Conservation (phyloP, 352 stramenopile genomes). For the Pythium folliculosum region DNA sequence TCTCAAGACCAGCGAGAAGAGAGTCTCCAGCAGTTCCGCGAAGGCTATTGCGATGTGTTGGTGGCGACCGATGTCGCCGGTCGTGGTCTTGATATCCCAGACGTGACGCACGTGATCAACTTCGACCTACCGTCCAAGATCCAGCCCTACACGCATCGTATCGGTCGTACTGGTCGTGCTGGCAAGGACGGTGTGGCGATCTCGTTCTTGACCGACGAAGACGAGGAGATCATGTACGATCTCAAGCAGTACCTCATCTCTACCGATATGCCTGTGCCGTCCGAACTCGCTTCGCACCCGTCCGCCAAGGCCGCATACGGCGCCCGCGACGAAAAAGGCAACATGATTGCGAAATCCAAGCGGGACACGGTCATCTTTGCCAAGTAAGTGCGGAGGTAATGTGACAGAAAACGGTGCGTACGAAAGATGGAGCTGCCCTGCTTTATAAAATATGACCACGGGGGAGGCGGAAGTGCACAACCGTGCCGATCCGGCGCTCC, state of each 20-base stretch:
- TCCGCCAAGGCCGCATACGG: conserved; percentile 88
- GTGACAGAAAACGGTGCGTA: conserved; percentile 13
- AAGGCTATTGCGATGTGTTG: conserved; percentile 88
- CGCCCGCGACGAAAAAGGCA: conserved; percentile 82
- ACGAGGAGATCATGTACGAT: conserved; percentile 97
- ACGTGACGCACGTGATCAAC: conserved; percentile 99
- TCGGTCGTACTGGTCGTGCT: conserved; percentile 97
- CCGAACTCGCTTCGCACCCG: conserved; percentile 92
- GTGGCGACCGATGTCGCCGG: conserved; percentile 95
- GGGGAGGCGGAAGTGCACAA: not conserved
- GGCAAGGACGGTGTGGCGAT: conserved; percentile 97
- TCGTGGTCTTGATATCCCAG: conserved; percentile 97
- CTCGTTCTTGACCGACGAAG: conserved; percentile 97
- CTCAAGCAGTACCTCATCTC: conserved; percentile 96
- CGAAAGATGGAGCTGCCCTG: not conserved
- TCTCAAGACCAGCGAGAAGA: conserved; percentile 95
- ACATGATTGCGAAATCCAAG: conserved; percentile 86
- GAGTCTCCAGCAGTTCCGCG: conserved; percentile 89
- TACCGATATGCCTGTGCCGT: conserved; percentile 93
- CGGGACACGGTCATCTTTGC: conserved; percentile 88
- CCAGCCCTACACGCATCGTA: conserved; percentile 98
- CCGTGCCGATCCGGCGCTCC: not conserved
- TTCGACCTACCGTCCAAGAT: conserved; percentile 98
- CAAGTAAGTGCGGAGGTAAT: conserved; percentile 38
- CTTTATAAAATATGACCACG: conserved; percentile 22